These are phyloP conservation scores for Rhizopogon salebrosus DNA, from an alignment of 768 basidiomycete species.

Conservation along the genomic window DNA sequence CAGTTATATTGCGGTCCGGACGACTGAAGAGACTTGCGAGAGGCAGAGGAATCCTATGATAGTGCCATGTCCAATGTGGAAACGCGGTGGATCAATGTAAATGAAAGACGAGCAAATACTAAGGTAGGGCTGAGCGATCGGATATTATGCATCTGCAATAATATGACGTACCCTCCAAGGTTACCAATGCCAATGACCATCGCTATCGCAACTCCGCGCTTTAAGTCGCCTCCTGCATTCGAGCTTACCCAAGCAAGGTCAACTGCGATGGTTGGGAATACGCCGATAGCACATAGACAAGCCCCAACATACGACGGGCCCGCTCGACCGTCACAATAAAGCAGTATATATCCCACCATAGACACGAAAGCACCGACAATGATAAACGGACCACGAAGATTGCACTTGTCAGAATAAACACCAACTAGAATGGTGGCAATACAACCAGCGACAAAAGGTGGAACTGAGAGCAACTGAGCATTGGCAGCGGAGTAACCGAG, in stretches of 20 bases:
- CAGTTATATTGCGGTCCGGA: conserved; percentile 15
- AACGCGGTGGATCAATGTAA: conserved; percentile 33
- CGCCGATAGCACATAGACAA: conserved; percentile 46
- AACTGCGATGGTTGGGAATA: conserved; percentile 46
- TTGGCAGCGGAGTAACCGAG: conserved; percentile 47
- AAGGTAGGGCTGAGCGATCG: conserved; percentile 18
- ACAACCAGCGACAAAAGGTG: conserved; percentile 45
- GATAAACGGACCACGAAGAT: conserved; percentile 46
- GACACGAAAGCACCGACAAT: conserved; percentile 37
- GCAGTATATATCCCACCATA: conserved; percentile 46
- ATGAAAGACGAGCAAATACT: conserved; percentile 41
- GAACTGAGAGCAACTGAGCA: conserved; percentile 46
- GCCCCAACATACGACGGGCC: conserved; percentile 38
- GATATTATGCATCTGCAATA: conserved; percentile 11
- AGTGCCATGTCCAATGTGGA: conserved; percentile 32
- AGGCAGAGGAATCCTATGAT: conserved; percentile 31
- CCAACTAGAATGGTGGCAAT: conserved; percentile 38
- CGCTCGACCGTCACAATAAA: conserved; percentile 30
- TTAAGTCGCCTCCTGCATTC: conserved; percentile 51
- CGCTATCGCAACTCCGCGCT: conserved; percentile 46
- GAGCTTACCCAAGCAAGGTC: conserved; percentile 50
- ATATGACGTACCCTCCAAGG: conserved; percentile 40
- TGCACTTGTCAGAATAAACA: conserved; percentile 35
- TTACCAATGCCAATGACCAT: conserved; percentile 53
- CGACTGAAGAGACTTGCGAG: conserved; percentile 8